phyloP scores from a whole-genome alignment of 2,329 filamentous ascomycete genomes.

The Colletotrichum sp. region DNA sequence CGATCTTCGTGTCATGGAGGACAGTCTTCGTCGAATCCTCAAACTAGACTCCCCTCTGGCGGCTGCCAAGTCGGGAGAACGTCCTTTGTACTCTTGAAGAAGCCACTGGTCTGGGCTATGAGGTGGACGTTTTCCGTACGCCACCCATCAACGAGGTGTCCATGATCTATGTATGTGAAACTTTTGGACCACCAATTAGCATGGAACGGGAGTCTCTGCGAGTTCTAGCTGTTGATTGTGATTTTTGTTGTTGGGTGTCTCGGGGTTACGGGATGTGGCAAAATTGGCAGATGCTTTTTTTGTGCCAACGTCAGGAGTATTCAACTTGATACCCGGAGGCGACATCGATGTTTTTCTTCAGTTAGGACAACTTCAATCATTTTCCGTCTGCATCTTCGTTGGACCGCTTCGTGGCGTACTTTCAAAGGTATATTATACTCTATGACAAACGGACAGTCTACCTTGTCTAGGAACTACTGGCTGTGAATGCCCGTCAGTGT shows the following conservation, averaged over 20 bases:
- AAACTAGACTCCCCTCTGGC: constrained; percentile 39
- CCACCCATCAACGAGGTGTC: neutral
- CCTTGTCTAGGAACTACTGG: neutral
- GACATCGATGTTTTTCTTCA: constrained; percentile 14
- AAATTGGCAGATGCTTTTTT: neutral
- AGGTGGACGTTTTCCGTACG: neutral
- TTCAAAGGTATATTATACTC: neutral
- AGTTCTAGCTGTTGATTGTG: constrained; percentile 12
- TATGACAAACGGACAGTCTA: neutral
- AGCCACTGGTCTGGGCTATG: neutral
- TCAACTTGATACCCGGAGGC: constrained; percentile 21
- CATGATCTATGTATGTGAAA: neutral
- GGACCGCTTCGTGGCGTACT: neutral
- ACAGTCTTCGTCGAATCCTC: constrained; percentile 57
- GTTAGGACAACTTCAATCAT: constrained; percentile 5
- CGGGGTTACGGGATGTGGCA: constrained; percentile 6
- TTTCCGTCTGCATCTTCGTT: neutral
- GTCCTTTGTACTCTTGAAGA: constrained; percentile 12
- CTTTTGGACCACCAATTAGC: neutral
- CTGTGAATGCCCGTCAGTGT: neutral
- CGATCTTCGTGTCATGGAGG: constrained; percentile 56
- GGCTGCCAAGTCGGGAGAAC: constrained; percentile 23
- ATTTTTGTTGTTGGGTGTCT: constrained; percentile 15
- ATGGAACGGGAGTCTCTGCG: neutral
- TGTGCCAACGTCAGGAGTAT: constrained; percentile 4